These are phyloP conservation scores for Tetrastigma voinierianum DNA, from an alignment of 164 flowering plant genomes.

Conservation along the genomic window DNA sequence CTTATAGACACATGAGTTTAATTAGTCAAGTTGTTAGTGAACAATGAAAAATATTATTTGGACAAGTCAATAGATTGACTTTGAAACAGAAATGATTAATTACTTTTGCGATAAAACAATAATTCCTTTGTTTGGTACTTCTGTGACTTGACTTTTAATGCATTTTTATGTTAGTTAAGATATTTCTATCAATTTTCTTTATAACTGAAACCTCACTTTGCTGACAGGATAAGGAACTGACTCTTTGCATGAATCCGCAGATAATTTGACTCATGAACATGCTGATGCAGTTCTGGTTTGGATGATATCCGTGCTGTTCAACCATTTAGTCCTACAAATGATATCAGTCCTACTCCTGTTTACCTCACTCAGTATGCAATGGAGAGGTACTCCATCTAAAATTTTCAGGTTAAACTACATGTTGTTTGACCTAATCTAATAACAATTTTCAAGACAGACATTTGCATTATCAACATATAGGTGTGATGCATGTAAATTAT, in stretches of 20 bases:
- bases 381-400: conserved; percentile 60
- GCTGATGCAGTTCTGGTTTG: conserved; percentile 98
- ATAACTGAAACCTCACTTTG: not conserved
- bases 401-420: no score
- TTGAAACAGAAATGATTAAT: no score
- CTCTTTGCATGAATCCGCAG: conserved; percentile 14
- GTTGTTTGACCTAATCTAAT: not conserved
- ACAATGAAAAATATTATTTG: no score
- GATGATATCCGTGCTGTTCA: conserved; percentile 89
- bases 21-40: no score
- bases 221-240: not conserved
- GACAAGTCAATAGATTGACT: no score
- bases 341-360: conserved; percentile 78
- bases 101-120: no score
- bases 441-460: not conserved
- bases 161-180: not conserved
- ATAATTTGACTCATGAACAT: no score
- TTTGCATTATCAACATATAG: not conserved
- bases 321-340: conserved; percentile 77
- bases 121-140: not conserved
- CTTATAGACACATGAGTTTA: no score
- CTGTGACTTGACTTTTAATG: not conserved
- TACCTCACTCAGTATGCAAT: conserved; percentile 68
- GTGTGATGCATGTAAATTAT: not conserved
- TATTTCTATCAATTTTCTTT: not conserved